A percentile compares a stretch with the other conserved stretches of the same genome.
These are phyloP conservation scores for Rhizopus arrhizus DNA, from an alignment of 371 early-diverging fungal species.

Conservation along the genomic window DNA sequence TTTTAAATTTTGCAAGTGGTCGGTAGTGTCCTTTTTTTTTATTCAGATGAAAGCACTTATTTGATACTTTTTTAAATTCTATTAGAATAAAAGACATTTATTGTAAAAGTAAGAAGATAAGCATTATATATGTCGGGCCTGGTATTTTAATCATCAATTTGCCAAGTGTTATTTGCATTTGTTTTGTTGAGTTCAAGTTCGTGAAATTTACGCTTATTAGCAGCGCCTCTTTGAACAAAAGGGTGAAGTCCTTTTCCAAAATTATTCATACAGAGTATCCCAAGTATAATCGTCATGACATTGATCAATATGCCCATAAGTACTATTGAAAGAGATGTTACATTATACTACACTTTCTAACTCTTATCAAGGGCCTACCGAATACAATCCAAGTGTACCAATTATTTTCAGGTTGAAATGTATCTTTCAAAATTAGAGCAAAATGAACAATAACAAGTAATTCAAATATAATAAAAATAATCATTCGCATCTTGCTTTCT, in stretches of 20 bases:
- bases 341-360: not conserved
- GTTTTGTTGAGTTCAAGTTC: conserved; percentile 47
- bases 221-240: conserved; percentile 30
- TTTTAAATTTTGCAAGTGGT: too few relatives aligned
- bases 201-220: conserved; percentile 32
- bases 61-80: too few relatives aligned
- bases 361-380: conserved; percentile 15
- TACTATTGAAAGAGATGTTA: conserved; percentile 18
- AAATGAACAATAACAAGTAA: conserved; percentile 30
- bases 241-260: conserved; percentile 46
- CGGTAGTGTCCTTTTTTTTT: too few relatives aligned
- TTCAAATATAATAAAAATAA: conserved; percentile 28
- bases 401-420: conserved; percentile 32
- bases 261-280: conserved; percentile 42
- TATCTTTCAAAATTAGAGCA: conserved; percentile 30
- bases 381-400: conserved; percentile 42
- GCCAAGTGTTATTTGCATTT: conserved; percentile 35
- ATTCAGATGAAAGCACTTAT: too few relatives aligned
- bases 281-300: conserved; percentile 32
- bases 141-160: conserved; percentile 40
- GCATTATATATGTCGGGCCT: not conserved
- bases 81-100: too few relatives aligned
- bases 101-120: too few relatives aligned
- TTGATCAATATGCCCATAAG: conserved; percentile 38
- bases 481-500: conserved; percentile 31